Evolutionary conservation across 108 stramenopile species (phyloP).

Genomic region (Chaetoceros tenuissimus): DNA sequence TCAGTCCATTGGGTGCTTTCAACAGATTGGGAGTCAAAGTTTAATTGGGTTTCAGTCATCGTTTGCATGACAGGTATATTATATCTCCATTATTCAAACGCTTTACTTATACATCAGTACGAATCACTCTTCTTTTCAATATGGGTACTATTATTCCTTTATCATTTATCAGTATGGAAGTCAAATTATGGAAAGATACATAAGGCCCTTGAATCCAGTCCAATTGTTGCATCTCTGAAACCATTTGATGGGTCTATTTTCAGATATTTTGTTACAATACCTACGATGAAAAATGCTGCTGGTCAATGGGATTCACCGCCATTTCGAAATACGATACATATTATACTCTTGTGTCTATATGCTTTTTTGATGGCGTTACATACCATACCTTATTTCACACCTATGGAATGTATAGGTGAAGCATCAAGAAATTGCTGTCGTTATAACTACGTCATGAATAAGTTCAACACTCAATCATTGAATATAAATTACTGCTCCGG

Average conservation of each 20-base stretch:
- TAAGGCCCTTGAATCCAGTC: constrained; percentile 7
- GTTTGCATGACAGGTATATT: constrained; percentile 5
- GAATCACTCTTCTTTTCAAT: constrained; percentile 16
- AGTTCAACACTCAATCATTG: constrained; percentile 15
- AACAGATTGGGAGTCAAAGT: constrained; percentile 30
- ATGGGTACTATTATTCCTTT: constrained; percentile 16
- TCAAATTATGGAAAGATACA: constrained; percentile 15
- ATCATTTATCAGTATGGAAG: constrained; percentile 23
- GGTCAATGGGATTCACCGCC: constrained; percentile 37
- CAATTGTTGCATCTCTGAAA: constrained; percentile 20
- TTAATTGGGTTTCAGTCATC: constrained; percentile 3
- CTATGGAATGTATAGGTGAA: constrained; percentile 16
- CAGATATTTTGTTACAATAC: constrained; percentile 22
- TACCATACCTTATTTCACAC: constrained; percentile 23
- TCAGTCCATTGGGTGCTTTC: constrained; percentile 29
- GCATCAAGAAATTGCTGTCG: constrained; percentile 22
- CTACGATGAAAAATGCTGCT: constrained; percentile 22
- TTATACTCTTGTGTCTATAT: constrained; percentile 17
- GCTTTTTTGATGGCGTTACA: constrained; percentile 19
- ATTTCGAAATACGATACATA: constrained; percentile 25
- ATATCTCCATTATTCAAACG: constrained; percentile 31
- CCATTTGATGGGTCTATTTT: constrained; percentile 27
- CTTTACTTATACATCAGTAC: constrained; percentile 10
- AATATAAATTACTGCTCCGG: constrained; percentile 28
- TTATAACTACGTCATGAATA: constrained; percentile 31